Conservation (phyloP, 139 green algal species). For the Chlamydomonas urium region DNA sequence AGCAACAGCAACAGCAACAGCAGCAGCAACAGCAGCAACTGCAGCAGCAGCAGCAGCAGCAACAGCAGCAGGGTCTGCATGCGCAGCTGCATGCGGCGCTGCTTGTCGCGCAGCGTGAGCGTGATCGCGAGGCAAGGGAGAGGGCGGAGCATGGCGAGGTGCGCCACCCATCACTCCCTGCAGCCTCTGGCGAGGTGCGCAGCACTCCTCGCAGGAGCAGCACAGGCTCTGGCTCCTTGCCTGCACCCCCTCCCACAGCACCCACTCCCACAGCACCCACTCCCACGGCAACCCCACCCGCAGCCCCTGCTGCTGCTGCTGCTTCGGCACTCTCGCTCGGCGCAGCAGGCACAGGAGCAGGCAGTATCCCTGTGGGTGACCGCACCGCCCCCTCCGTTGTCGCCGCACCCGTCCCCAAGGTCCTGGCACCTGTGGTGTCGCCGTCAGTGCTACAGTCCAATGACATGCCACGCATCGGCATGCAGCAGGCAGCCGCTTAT, state of each 20-base stretch:
- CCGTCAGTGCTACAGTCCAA: not conserved
- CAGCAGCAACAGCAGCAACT: slow-evolving; percentile 3
- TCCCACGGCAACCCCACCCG: too few relatives aligned
- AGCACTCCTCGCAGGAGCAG: not conserved
- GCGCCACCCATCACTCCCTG: not conserved
- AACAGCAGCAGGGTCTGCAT: not conserved
- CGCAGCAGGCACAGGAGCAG: too few relatives aligned
- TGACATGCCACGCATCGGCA: not conserved
- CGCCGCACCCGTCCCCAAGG: too few relatives aligned
- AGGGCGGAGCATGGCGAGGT: not conserved
- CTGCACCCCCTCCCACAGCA: too few relatives aligned
- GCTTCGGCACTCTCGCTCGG: not conserved
- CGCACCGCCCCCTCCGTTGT: not conserved
- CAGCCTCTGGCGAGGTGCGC: too few relatives aligned
- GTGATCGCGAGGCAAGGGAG: not conserved
- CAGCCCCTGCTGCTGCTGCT: not conserved
- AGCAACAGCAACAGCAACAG: not conserved
- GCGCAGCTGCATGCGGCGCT: not conserved
- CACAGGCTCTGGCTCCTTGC: not conserved
- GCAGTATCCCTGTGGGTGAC: not conserved
- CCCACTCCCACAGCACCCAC: not conserved
- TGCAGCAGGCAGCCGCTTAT: not conserved
- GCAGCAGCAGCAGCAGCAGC: not conserved
- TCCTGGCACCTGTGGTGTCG: not conserved
- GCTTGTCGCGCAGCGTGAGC: not conserved